A percentile compares a stretch with the other conserved stretches of the same genome.
Evolutionary conservation across 177 flowering plant species (phyloP).

Genomic region (Viscum album): DNA sequence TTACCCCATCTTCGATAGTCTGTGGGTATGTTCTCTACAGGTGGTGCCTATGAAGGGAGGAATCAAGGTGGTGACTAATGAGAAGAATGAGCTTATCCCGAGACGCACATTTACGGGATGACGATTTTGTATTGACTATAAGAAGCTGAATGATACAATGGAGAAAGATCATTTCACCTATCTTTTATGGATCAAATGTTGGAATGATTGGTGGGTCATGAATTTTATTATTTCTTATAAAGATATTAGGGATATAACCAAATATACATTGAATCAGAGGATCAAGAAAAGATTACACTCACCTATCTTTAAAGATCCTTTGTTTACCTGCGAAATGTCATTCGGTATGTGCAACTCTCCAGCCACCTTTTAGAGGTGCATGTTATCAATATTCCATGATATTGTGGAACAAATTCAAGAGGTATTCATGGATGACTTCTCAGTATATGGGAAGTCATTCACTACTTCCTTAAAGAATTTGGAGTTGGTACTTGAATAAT

Average conservation of each 20-base stretch:
- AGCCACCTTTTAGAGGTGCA: background rate
- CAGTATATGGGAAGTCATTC: background rate
- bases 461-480: background rate
- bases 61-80: too few relatives aligned
- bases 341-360: background rate
- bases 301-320: background rate
- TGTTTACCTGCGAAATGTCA: background rate
- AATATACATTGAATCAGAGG: background rate
- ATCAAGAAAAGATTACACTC: background rate
- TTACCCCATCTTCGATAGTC: too few relatives aligned
- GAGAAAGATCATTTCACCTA: too few relatives aligned
- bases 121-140: too few relatives aligned
- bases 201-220: background rate
- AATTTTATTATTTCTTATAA: background rate
- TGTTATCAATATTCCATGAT: background rate
- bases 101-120: too few relatives aligned
- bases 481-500: background rate
- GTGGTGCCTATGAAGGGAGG: too few relatives aligned
- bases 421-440: background rate
- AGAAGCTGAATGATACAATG: too few relatives aligned
- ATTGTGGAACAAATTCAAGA: background rate
- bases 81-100: too few relatives aligned
- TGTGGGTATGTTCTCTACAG: too few relatives aligned
- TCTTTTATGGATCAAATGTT: too few relatives aligned
- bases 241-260: background rate